A percentile compares a stretch with the other conserved stretches of the same genome.
phyloP scores from a whole-genome alignment of 2,329 filamentous ascomycete species.

The Trichoderma afroharzianum region DNA sequence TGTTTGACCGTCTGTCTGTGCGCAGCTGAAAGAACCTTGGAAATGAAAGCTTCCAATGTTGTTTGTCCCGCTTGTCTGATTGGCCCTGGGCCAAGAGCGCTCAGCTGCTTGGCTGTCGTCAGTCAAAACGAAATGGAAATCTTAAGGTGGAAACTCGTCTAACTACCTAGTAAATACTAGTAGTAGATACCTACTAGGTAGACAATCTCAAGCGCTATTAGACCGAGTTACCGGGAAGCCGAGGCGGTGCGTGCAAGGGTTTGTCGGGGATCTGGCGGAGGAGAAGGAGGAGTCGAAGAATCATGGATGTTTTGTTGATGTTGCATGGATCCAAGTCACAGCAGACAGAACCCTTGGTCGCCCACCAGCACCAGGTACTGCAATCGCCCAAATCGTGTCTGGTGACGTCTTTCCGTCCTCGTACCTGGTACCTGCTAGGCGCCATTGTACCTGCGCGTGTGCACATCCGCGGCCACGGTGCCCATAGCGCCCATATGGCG shows the following conservation, averaged over 20 bases:
- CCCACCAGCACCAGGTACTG: too few relatives aligned
- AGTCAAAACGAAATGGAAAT: not conserved
- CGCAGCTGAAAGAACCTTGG: not conserved
- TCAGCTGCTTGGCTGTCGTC: not conserved
- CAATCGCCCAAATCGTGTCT: too few relatives aligned
- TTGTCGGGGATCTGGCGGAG: not conserved
- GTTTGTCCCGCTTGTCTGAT: not conserved
- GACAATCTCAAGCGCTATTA: not conserved
- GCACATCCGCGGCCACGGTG: not conserved
- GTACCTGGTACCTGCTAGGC: not conserved
- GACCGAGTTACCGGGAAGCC: not conserved
- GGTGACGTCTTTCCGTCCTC: not conserved
- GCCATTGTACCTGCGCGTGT: not conserved
- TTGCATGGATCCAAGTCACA: too few relatives aligned
- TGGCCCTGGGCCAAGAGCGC: not conserved
- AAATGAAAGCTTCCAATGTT: not conserved
- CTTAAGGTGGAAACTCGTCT: not conserved
- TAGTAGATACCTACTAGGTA: too few relatives aligned
- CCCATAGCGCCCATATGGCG: not conserved
- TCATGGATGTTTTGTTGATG: not conserved
- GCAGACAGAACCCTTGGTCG: too few relatives aligned
- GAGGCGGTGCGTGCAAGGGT: not conserved
- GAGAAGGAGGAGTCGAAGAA: not conserved
- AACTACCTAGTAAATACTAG: too few relatives aligned
- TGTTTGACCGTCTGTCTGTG: not conserved